phyloP scores from a whole-genome alignment of 78 protist genomes.

The Thecamonas trahens region DNA sequence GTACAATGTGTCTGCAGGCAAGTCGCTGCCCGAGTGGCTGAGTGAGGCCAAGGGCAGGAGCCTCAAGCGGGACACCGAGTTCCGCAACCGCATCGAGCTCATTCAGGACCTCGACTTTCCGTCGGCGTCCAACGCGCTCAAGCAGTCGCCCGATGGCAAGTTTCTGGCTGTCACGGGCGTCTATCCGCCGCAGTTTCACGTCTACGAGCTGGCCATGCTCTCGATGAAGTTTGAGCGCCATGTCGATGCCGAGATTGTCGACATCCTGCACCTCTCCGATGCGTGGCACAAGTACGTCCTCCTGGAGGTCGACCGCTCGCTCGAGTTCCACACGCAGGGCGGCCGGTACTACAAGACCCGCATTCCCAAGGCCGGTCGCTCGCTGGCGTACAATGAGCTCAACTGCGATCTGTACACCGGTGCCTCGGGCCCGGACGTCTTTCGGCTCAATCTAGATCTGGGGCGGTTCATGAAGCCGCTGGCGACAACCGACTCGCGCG shows the following conservation, averaged over 20 bases:
- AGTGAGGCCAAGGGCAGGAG: slow-evolving; percentile 43
- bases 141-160: slow-evolving; percentile 61
- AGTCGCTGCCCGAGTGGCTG: slow-evolving; percentile 72
- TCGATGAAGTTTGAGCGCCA: slow-evolving; percentile 74
- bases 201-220: slow-evolving; percentile 78
- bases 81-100: slow-evolving; percentile 68
- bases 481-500: slow-evolving; percentile 8
- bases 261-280: slow-evolving; percentile 66
- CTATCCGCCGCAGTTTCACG: slow-evolving; percentile 85
- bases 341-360: slow-evolving; percentile 63
- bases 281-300: slow-evolving; percentile 87
- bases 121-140: slow-evolving; percentile 36
- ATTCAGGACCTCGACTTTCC: slow-evolving; percentile 93
- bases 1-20: slow-evolving; percentile 71
- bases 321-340: slow-evolving; percentile 88
- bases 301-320: slow-evolving; percentile 62
- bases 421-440: slow-evolving; percentile 32
- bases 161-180: slow-evolving; percentile 74
- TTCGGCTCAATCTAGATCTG: slow-evolving; percentile 71
- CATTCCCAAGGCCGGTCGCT: slow-evolving; percentile 62
- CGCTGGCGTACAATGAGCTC: slow-evolving; percentile 65
- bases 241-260: slow-evolving; percentile 61
- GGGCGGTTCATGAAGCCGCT: slow-evolving; percentile 81
- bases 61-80: slow-evolving; percentile 11
- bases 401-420: slow-evolving; percentile 57